phyloP scores from a whole-genome alignment of 257 asterid genomes.

The Perilla frutescens region DNA sequence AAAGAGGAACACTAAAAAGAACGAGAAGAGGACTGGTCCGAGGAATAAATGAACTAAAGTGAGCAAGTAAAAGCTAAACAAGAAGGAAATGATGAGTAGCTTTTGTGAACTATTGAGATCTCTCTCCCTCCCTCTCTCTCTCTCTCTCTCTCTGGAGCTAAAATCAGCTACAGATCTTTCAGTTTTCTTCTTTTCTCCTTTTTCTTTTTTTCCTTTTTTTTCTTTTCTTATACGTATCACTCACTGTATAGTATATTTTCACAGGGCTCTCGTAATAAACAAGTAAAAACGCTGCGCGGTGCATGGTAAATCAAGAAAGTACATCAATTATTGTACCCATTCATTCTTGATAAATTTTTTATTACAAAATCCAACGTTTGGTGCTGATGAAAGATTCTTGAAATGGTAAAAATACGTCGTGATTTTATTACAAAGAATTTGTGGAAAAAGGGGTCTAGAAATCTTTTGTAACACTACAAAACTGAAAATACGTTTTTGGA shows the following conservation, averaged over 20 bases:
- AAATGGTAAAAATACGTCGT: constrained; percentile 3
- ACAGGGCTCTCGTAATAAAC: constrained; percentile 15
- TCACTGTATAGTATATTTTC: background rate
- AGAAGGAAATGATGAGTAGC: constrained; percentile 55
- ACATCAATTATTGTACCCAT: constrained; percentile 46
- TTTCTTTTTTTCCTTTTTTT: background rate
- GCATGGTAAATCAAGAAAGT: constrained; percentile 38
- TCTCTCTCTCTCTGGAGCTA: constrained; percentile 41
- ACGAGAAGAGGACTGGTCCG: constrained; percentile 51
- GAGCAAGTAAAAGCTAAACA: constrained; percentile 46
- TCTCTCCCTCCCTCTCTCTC: constrained; percentile 22
- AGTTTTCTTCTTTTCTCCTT: constrained; percentile 17
- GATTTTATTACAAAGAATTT: background rate
- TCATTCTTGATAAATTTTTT: background rate
- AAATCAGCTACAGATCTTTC: constrained; percentile 53
- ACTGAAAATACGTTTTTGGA: background rate
- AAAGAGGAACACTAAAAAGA: constrained; percentile 35
- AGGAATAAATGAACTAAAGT: constrained; percentile 52
- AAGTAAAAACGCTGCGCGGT: constrained; percentile 29
- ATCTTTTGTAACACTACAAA: background rate
- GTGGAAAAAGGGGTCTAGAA: too few relatives aligned
- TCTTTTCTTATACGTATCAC: background rate
- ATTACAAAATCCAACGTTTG: constrained; percentile 9
- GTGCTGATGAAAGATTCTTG: constrained; percentile 24
- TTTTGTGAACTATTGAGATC: constrained; percentile 55